Base-by-base conservation (phyloP, 257 asterid genomes). In the Solanum gandarillasii region DNA sequence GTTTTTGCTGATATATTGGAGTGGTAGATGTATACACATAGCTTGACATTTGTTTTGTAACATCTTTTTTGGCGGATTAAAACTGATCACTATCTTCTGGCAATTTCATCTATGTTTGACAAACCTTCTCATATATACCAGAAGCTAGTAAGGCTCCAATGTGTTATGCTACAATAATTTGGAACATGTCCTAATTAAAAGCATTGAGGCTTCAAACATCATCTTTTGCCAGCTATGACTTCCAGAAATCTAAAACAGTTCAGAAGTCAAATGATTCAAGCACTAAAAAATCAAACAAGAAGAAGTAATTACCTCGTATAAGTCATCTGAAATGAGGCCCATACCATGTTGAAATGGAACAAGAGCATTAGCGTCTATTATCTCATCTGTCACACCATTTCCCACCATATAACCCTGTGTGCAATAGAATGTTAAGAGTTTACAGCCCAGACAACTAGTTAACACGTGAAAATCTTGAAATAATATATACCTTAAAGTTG, bases 331-430 rank as follows among this genome's bases (percentile, higher is more conserved):
- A 73, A 97, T 95, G 35, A 97, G 98, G 89, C 98, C 99, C 99
- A 97, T 97, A 73, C 99, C 99, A 83, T 95, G 99, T 20, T 74
- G 95, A 89, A 97, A 97, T 71, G 99, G 99, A 78, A 97, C 94
- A 85, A 97, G 92, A 87, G 99, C 98, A 91, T 97, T 97, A 39
- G 98, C 99, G 27, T 97, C 99, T 90, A 93, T 89, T 79, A 34
- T 89, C 0, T 92, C 94, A 91, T 95, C 99, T 27, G 98, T 12
- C 86, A 92, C 98, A 87, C 99, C 99, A 92, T 97, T 97, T 87
- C 99, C 99, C 88, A 97, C 99, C 96, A 95, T 92, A 91, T 97
- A 97, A 86, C 99, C 99, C 99, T 97, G 95, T 97, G 95, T 88
- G 70, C 43, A 48, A 48, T 18, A 48, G 21, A 82, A 93, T 52